phyloP scores from a whole-genome alignment of 441 rosid species.

The Aquilaria agallochum region DNA sequence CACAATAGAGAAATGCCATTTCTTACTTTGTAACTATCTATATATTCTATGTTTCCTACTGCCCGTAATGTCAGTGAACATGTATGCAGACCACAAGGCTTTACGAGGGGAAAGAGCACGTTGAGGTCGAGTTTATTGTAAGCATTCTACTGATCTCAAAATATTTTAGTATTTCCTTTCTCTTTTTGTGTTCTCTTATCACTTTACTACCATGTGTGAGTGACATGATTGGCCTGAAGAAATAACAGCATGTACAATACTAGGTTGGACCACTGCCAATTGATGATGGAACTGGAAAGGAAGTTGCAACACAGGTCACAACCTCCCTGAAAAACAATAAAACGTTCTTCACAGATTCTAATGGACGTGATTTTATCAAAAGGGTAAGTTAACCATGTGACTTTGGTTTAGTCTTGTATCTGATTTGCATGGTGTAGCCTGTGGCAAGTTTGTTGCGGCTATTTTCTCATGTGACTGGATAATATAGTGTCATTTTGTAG shows the following conservation, averaged over 20 bases:
- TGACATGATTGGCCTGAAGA: constrained; percentile 8
- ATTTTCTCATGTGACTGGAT: neutral
- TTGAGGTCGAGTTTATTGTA: constrained; percentile 95
- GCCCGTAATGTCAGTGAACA: constrained; percentile 8
- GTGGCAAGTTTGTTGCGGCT: no score
- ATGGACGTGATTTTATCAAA: constrained; percentile 95
- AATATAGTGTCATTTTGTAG: constrained; percentile 7
- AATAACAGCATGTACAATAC: constrained; percentile 12
- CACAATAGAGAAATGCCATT: neutral
- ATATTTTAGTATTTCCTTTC: no score
- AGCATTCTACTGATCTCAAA: constrained; percentile 25
- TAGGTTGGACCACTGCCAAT: constrained; percentile 93
- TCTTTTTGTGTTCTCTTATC: neutral
- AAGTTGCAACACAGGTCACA: constrained; percentile 76
- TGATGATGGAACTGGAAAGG: constrained; percentile 87
- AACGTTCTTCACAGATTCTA: constrained; percentile 96
- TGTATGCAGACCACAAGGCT: constrained; percentile 70
- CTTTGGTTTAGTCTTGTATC: neutral
- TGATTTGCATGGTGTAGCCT: neutral
- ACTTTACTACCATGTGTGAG: neutral
- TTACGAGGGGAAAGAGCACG: constrained; percentile 89
- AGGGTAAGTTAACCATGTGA: constrained; percentile 47
- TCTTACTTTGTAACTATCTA: neutral
- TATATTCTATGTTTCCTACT: neutral
- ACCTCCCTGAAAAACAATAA: constrained; percentile 61